Conservation (phyloP, 2,329 filamentous ascomycete genomes). For the Anisogramma anomala region DNA sequence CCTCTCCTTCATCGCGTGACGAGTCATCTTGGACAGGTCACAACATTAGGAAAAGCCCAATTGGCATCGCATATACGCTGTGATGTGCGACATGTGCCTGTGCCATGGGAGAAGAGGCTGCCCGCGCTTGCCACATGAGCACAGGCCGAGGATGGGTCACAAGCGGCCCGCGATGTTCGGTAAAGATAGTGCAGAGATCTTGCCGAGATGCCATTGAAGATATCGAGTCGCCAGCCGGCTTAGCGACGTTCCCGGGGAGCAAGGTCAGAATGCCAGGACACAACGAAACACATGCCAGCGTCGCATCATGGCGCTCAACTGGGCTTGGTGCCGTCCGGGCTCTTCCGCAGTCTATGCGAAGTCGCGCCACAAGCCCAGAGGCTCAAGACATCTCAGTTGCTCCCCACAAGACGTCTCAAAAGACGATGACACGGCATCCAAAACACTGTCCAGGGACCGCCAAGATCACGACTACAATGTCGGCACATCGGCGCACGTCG, state of each 20-base stretch:
- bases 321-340: not conserved
- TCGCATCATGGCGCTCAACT: conserved; percentile 6
- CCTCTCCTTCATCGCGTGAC: too few relatives aligned
- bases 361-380: conserved; percentile 6
- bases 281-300: conserved; percentile 1
- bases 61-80: too few relatives aligned
- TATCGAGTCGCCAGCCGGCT: conserved; percentile 2
- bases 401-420: not conserved
- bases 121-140: too few relatives aligned
- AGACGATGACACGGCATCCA: not conserved
- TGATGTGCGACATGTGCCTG: too few relatives aligned
- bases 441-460: not conserved
- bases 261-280: conserved; percentile 2
- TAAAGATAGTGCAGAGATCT: not conserved
- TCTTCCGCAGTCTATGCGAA: conserved; percentile 1
- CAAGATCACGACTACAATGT: conserved; percentile 1
- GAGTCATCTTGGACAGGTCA: too few relatives aligned
- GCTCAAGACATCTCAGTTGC: conserved; percentile 1
- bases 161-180: not conserved
- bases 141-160: not conserved
- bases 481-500: conserved; percentile 5
- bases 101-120: too few relatives aligned
- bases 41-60: too few relatives aligned
- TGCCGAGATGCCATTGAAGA: not conserved
- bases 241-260: conserved; percentile 9